Base-by-base conservation (phyloP, 768 basidiomycete genomes). In the Cyclocybe aegerita region DNA sequence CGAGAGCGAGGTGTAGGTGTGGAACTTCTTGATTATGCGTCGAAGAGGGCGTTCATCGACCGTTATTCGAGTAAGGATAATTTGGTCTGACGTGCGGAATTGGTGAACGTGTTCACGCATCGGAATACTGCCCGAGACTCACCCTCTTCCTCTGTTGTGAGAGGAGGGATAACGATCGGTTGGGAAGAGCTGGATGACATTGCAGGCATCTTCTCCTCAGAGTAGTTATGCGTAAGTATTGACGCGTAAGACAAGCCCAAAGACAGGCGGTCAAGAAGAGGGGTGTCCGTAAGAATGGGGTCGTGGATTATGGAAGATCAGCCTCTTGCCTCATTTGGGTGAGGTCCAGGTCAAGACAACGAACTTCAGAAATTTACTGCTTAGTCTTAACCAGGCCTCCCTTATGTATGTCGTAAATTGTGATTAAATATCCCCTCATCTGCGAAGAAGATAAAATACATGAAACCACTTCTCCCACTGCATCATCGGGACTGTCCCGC, bases 21-120 rank as follows among this genome's bases (percentile, higher is more conserved):
- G 86, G 63, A 91, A 92, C 64, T 86, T 88, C 71, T 89, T 90
- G 50, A 90, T 81, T 32, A 92, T 80, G 39, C 89, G 82, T 34
- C 85, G 82, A 23, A 93, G 74, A 16, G 83, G 81, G 10, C 88
- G 81, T 67, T 93, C 90, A 58, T 93, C 90, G 62, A 91, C 87
- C 14, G 83, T 85, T 55, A 93, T 90, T 46, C 91, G 82, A 1
- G 86, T 78, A 61, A 88, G 83, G 42, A 91, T 90, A 58, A 93
- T 83, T 47, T 81, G 78, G 70, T 93, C 91, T 93, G 57, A 48
- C 49, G 48, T 56, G 47, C 52, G 49, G 60, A 63, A 63, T 71
- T 54, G 70, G 65, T 50, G 5, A 23, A 49, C 50, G 41, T 50
- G 37, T 51, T 60, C 49, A 54, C 57, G 36, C 33, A 50, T 48